Evolutionary conservation across 495 filamentous ascomycete species (phyloP).

Genomic region (Physcia stellaris): DNA sequence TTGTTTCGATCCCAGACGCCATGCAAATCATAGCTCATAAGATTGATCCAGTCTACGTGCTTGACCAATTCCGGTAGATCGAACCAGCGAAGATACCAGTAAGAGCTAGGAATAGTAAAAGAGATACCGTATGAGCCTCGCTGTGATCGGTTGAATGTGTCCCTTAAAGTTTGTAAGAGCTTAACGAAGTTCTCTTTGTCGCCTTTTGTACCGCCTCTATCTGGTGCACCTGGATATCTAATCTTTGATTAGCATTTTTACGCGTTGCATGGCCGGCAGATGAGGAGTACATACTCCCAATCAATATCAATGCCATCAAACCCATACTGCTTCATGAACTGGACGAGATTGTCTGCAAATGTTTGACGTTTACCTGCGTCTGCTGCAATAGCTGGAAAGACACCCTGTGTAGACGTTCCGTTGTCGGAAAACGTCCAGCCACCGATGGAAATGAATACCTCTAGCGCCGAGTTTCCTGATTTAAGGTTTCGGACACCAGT

Average conservation of each 20-base stretch:
- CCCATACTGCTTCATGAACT: conserved; percentile 29
- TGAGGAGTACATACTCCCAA: conserved; percentile 10
- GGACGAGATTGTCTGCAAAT: conserved; percentile 29
- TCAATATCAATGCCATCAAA: conserved; percentile 43
- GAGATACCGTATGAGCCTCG: conserved; percentile 4
- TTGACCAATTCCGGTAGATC: conserved; percentile 20
- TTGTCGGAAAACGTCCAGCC: conserved; percentile 33
- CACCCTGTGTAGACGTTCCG: not conserved
- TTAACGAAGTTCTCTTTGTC: conserved; percentile 29
- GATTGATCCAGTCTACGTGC: conserved; percentile 31
- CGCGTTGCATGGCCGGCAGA: not conserved
- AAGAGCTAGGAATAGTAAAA: conserved; percentile 26
- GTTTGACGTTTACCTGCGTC: conserved; percentile 15
- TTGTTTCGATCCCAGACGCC: conserved; percentile 17
- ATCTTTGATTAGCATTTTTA: too few species aligned
- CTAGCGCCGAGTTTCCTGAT: conserved; percentile 12
- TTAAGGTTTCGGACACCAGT: conserved; percentile 24
- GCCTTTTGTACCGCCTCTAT: conserved; percentile 22
- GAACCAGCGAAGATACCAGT: conserved; percentile 35
- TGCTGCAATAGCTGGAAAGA: conserved; percentile 21
- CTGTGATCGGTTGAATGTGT: conserved; percentile 9
- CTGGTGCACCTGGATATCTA: conserved; percentile 30
- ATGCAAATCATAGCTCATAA: conserved; percentile 37
- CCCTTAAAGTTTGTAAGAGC: conserved; percentile 26
- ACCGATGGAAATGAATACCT: conserved; percentile 28